phyloP scores from a whole-genome alignment of 176 grass and related monocot species.

The Oryza glaberrima region DNA sequence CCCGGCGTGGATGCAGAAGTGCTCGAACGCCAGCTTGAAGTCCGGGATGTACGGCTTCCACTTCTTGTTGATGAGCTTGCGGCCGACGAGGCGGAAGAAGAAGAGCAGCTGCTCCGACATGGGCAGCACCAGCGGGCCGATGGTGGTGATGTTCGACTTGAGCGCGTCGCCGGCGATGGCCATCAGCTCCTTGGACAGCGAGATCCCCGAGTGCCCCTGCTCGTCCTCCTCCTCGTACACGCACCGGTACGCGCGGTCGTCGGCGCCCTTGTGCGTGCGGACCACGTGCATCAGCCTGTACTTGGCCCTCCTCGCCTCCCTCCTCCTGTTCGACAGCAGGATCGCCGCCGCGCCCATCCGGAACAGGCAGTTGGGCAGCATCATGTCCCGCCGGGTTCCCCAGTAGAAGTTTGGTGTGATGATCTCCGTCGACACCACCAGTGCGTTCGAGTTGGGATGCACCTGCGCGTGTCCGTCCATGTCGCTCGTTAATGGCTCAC shows the following conservation, averaged over 20 bases:
- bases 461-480: constrained; percentile 48
- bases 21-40: constrained; percentile 91
- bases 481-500: neutral
- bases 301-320: constrained; percentile 72
- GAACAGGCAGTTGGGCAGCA: constrained; percentile 91
- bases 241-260: constrained; percentile 83
- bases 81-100: constrained; percentile 80
- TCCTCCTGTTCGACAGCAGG: constrained; percentile 74
- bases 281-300: constrained; percentile 88
- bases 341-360: constrained; percentile 91
- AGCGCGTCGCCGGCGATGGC: constrained; percentile 91
- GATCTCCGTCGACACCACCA: constrained; percentile 90
- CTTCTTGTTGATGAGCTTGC: constrained; percentile 65
- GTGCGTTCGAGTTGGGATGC: constrained; percentile 74
- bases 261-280: constrained; percentile 83
- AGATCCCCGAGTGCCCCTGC: constrained; percentile 81
- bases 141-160: constrained; percentile 95
- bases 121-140: constrained; percentile 84
- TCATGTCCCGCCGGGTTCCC: constrained; percentile 68
- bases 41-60: constrained; percentile 94
- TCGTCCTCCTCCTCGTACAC: constrained; percentile 89
- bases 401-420: constrained; percentile 94
- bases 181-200: constrained; percentile 91
- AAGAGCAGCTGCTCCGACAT: constrained; percentile 96
- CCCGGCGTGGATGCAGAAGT: constrained; percentile 93